Conservation (phyloP, 202 grass and related monocot species). For the Setaria italica region DNA sequence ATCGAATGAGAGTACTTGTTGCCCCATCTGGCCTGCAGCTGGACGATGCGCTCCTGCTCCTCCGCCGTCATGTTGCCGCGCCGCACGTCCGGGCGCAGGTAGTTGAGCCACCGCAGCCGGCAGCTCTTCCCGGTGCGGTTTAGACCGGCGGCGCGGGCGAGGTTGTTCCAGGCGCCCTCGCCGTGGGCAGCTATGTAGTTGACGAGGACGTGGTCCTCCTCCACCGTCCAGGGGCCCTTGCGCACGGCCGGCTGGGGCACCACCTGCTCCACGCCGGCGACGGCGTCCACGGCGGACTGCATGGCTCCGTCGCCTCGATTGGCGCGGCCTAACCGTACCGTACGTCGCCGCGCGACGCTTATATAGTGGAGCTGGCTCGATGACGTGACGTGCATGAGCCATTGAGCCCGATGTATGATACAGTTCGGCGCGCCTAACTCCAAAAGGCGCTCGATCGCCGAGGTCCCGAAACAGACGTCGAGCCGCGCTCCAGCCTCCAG, state of each 20-base stretch:
- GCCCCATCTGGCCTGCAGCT: constrained; percentile 63
- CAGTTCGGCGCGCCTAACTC: constrained; percentile 40
- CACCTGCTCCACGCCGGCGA: background rate
- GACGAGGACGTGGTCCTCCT: constrained; percentile 62
- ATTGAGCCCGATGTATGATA: background rate
- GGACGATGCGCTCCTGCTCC: constrained; percentile 58
- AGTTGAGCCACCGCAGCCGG: constrained; percentile 63
- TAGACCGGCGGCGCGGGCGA: constrained; percentile 58
- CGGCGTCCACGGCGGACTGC: constrained; percentile 16
- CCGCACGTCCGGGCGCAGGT: constrained; percentile 57
- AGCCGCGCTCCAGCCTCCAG: too few relatives aligned
- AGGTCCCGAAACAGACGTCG: background rate
- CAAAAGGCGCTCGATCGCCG: constrained; percentile 7
- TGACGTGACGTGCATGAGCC: background rate
- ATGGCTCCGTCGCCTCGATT: background rate
- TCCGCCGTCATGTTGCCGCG: constrained; percentile 59
- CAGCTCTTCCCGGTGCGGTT: constrained; percentile 70
- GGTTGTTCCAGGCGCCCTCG: constrained; percentile 59
- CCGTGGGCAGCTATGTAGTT: constrained; percentile 60
- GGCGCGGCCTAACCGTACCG: background rate
- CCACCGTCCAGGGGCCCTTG: constrained; percentile 68
- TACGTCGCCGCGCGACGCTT: background rate
- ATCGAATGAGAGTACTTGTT: constrained; percentile 36
- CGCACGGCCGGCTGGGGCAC: background rate
- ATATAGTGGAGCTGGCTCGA: background rate